Base-by-base conservation (phyloP, 495 filamentous ascomycete genomes). In the Evernia prunastri region DNA sequence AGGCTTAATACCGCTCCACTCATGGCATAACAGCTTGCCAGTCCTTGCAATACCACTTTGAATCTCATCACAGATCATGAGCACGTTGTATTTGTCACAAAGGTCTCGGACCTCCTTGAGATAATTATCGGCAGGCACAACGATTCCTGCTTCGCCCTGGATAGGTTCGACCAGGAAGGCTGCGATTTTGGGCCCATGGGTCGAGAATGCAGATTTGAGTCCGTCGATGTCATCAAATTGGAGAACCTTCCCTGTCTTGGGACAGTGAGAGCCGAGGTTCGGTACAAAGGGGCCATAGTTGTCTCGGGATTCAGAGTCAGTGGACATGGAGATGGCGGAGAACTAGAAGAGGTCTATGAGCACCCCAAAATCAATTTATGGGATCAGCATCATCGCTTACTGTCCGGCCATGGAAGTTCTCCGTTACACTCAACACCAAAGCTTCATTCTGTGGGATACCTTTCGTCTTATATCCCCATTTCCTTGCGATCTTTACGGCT, bases 391-490 rank as follows among this genome's bases (percentile, higher is more conserved):
- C 29, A 54, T 37, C 23, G 23, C 56, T 25, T 59, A 94, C 90
- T 39, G 94, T 99, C 66, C 94, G 82, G 59, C 94, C 94, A 76
- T 99, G 94, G 77, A 99, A 99, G 76, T 97, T 97, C 74, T 96
- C 91, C 66, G 86, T 75, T 42, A 86, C 95, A 70, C 85, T 87
- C 73, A 97, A 87, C 12, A 99, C 84, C 36, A 94, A 68, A 3
- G 94, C 94, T 78, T 92, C 82, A 70, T 88, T 89, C 70, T 89
- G 80, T 3, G 90, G 87, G 45, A 98, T 94, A 13, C 87, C 85
- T 82, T 98, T 98, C 68, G 89, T 84, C 75, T 96, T 96, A 79
- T 99, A 99, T 8, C 92, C 94, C 94, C 94, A 99, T 77, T 99
- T 99, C 60, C 94, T 84, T 65, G 95, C 93, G 76, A 99, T 87